A percentile compares a stretch with the other conserved stretches of the same genome.
These are phyloP conservation scores for Balakata baccata DNA, from an alignment of 345 rosid genomes.

Conservation along the genomic window DNA sequence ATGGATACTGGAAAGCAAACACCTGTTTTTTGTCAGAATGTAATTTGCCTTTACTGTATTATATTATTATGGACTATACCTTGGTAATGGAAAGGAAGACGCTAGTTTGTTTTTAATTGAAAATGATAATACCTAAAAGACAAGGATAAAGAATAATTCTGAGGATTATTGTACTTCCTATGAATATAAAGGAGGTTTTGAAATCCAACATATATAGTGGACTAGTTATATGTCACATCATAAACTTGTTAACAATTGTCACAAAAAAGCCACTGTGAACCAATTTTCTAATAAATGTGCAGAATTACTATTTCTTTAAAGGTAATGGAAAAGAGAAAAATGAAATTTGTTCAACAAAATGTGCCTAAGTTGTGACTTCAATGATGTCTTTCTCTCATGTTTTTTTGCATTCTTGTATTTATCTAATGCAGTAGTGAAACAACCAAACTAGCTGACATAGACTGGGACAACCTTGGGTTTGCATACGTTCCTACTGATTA, in stretches of 20 bases:
- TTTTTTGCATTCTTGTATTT: constrained; percentile 5
- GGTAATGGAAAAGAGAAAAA: neutral
- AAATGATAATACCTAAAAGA: neutral
- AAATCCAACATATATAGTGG: neutral
- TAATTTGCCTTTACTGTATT: neutral
- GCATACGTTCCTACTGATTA: constrained; percentile 69
- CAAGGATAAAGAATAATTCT: neutral
- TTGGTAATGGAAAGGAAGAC: neutral
- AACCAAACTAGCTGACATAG: constrained; percentile 57
- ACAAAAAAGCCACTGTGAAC: neutral
- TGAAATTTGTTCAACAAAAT: neutral
- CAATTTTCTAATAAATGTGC: no score
- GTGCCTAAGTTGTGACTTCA: neutral
- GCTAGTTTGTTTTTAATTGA: neutral
- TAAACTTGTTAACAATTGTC: neutral
- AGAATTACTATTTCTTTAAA: neutral
- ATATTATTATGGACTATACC: neutral
- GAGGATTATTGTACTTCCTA: neutral
- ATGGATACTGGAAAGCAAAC: neutral
- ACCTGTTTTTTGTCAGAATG: neutral
- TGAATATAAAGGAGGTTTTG: neutral
- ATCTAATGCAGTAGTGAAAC: constrained; percentile 34
- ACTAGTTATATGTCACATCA: neutral
- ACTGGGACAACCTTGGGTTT: constrained; percentile 89
- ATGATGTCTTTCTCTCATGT: neutral